phyloP scores from a whole-genome alignment of 495 filamentous ascomycete species.

The Aspergillus indologenus region DNA sequence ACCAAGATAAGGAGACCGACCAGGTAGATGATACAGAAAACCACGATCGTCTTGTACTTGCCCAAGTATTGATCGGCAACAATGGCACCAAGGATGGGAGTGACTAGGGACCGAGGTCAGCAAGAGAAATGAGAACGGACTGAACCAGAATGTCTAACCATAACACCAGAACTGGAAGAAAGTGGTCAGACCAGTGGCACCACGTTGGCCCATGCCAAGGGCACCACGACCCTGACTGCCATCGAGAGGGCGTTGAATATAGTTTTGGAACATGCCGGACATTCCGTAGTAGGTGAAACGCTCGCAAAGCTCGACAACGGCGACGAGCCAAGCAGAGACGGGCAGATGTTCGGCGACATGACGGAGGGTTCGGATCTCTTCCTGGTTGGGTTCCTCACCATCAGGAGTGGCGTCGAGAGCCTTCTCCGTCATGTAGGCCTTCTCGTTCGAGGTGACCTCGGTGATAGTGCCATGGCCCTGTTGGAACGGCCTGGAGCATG shows the following conservation, averaged over 20 bases:
- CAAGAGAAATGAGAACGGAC: background rate
- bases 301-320: conserved; percentile 62
- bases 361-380: conserved; percentile 49
- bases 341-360: conserved; percentile 57
- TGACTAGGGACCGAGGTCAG: conserved; percentile 30
- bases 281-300: conserved; percentile 68
- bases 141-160: conserved; percentile 22
- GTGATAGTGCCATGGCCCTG: conserved; percentile 7
- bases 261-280: conserved; percentile 54
- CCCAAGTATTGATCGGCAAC: conserved; percentile 65
- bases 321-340: conserved; percentile 56
- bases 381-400: conserved; percentile 52
- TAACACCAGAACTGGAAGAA: conserved; percentile 66
- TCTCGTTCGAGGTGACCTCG: conserved; percentile 24
- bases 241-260: conserved; percentile 50
- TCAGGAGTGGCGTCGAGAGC: conserved; percentile 34
- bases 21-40: conserved; percentile 50
- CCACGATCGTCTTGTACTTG: conserved; percentile 65
- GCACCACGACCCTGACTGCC: conserved; percentile 52
- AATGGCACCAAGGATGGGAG: conserved; percentile 57
- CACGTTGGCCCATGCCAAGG: conserved; percentile 50
- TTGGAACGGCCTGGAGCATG: conserved; percentile 1
- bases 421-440: conserved; percentile 33
- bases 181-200: conserved; percentile 56
- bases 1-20: conserved; percentile 49